phyloP scores from a whole-genome alignment of 805 yeast species.

The Saccharomycopsis guyanensis region DNA sequence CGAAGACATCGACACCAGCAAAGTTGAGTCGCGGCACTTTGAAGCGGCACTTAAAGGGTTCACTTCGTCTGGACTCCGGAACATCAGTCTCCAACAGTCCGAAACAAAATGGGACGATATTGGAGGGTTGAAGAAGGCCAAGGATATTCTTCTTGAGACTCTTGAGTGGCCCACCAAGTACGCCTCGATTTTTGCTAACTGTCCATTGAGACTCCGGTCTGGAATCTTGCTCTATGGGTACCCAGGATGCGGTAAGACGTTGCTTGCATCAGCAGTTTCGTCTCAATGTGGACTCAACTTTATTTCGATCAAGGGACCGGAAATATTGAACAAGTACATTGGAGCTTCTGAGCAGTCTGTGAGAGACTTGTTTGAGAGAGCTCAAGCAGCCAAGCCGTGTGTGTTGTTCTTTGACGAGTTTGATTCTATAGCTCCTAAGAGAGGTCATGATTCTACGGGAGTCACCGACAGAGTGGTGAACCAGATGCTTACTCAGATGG shows the following conservation, averaged over 20 bases:
- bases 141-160: constrained; percentile 71
- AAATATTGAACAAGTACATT: constrained; percentile 86
- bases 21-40: constrained; percentile 31
- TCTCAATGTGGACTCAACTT: constrained; percentile 90
- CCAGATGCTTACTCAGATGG: constrained; percentile 96
- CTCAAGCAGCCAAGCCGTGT: constrained; percentile 92
- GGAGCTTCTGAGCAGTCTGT: constrained; percentile 97
- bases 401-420: constrained; percentile 90
- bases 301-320: constrained; percentile 93
- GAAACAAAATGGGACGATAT: constrained; percentile 75
- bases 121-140: constrained; percentile 80
- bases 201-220: constrained; percentile 81
- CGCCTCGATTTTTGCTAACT: constrained; percentile 86
- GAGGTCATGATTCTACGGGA: constrained; percentile 97
- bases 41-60: constrained; percentile 55
- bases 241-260: constrained; percentile 96
- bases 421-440: constrained; percentile 94
- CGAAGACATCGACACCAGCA: background rate
- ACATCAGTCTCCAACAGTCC: constrained; percentile 78
- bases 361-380: constrained; percentile 86
- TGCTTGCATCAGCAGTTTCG: constrained; percentile 88
- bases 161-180: constrained; percentile 96
- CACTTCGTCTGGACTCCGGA: constrained; percentile 75
- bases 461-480: constrained; percentile 97
- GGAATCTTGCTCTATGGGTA: constrained; percentile 90